Percentiles rank a stretch among this genome's conserved stretches.
Conservation (phyloP, 345 rosid species). For the Populus euphratica region DNA sequence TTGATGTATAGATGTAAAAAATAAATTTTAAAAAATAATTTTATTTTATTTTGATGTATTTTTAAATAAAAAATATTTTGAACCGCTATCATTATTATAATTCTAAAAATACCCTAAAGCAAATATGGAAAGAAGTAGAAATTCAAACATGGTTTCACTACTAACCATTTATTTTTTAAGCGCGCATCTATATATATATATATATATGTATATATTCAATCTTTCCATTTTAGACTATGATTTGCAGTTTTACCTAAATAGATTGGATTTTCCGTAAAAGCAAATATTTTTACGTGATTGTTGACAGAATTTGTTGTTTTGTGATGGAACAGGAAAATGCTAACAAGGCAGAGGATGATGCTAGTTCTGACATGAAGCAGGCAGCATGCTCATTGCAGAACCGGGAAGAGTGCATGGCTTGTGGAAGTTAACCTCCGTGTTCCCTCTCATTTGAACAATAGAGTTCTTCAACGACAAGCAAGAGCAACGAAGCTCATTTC, state of each 20-base stretch:
- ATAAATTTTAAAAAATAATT: too few relatives aligned
- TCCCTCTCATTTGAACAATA: background rate
- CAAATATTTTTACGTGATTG: background rate
- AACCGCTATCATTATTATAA: too few relatives aligned
- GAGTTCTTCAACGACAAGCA: background rate
- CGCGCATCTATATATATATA: too few relatives aligned
- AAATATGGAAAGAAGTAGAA: background rate
- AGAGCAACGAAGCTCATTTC: background rate
- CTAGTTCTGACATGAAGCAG: slow-evolving; percentile 43
- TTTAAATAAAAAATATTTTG: too few relatives aligned
- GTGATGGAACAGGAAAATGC: slow-evolving; percentile 7
- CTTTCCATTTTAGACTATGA: background rate
- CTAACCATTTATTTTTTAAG: background rate
- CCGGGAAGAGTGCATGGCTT: slow-evolving; percentile 77
- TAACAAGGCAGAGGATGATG: background rate
- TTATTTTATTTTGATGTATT: too few relatives aligned
- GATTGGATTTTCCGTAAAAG: too few relatives aligned
- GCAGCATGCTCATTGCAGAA: slow-evolving; percentile 73
- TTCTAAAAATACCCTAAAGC: too few relatives aligned
- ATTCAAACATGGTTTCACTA: background rate
- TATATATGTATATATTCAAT: too few relatives aligned
- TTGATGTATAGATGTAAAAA: too few relatives aligned
- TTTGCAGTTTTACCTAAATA: background rate
- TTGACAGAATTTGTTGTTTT: background rate
- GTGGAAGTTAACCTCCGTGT: slow-evolving; percentile 52